A percentile compares a stretch with the other conserved stretches of the same genome.
phyloP scores from a whole-genome alignment of 2,329 filamentous ascomycete species.

The Neobulgaria alba region DNA sequence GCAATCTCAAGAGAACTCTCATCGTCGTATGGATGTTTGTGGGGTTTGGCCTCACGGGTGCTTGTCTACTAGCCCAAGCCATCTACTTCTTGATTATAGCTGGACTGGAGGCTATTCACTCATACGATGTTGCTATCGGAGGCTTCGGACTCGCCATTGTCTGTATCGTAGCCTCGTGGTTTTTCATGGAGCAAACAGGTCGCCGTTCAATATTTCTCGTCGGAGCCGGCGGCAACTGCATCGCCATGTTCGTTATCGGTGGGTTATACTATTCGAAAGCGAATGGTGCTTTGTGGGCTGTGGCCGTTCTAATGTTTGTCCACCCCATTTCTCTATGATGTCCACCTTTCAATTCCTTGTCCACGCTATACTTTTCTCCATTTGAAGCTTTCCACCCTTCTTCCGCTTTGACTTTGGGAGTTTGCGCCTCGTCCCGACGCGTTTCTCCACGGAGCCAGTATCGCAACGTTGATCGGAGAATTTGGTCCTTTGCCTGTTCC shows the following conservation, averaged over 20 bases:
- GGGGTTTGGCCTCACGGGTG: conserved; percentile 17
- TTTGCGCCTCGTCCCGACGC: too few species aligned
- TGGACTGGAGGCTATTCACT: conserved; percentile 12
- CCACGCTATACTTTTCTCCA: too few species aligned
- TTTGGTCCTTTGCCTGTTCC: too few species aligned
- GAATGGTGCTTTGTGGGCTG: conserved; percentile 14
- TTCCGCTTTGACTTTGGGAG: too few species aligned
- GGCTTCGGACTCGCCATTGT: conserved; percentile 15
- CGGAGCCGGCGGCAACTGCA: conserved; percentile 63
- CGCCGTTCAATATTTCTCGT: conserved; percentile 69
- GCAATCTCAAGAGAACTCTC: conserved; percentile 29
- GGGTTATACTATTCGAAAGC: conserved; percentile 11
- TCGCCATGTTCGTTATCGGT: conserved; percentile 72
- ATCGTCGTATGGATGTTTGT: conserved; percentile 31
- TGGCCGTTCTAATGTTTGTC: conserved; percentile 15
- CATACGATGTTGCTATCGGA: conserved; percentile 17
- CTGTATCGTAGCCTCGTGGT: conserved; percentile 14
- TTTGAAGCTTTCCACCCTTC: too few species aligned
- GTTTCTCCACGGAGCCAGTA: too few species aligned
- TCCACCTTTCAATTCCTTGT: too few species aligned
- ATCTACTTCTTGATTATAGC: conserved; percentile 19
- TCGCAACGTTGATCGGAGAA: too few species aligned
- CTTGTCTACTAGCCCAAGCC: conserved; percentile 13
- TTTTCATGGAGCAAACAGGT: conserved; percentile 53
- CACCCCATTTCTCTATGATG: too few species aligned